Evolutionary conservation across 768 basidiomycete genomes (phyloP), one percentile per base, ranked within the genome.

Genomic region (Lactifluus subvellereus): DNA sequence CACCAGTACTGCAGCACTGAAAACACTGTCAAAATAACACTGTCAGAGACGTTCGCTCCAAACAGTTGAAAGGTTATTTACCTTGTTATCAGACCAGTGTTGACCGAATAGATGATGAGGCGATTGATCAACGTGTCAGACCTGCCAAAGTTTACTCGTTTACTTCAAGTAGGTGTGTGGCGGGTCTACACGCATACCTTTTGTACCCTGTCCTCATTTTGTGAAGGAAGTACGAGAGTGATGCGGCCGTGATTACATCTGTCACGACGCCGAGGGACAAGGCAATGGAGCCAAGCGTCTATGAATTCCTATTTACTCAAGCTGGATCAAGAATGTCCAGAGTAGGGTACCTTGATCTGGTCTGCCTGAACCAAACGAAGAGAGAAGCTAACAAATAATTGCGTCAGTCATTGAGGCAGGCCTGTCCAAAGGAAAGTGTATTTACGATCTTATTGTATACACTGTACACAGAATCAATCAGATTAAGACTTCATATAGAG

Each of bases 71-170:
- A 33, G 7, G 43, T 6, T 71, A 54, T 67, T 50, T 35, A 80
- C 86, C 83, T 83, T n/a, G 86, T 87, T 42, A 89, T 57, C 6
- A 76, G 74, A 20, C 86, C 86, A 0, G 85, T 87, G 64, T 83
- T 85, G 47, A 87, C 73, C 16, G 85, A 84, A 61, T 85, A 85
- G n/a, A 83, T 67, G 8, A 76, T 82, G 35, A 88, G 72, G 3
- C 68, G 77, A 62, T 81, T 83, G 40, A 87, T 78, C n/a, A 86
- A 72, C 1, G 82, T 77, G 70, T 86, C 79, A 33, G 80, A 78
- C 56, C 84, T 86, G 68, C 35, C n/a, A 32, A n/a, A 33, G 20
- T 56, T 57, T 38, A 9, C 38, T 14, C 47, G 30, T 52, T 57
- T 38, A 9, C 38, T 14, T 51, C 13, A 27, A 38, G 20, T 33